These are phyloP conservation scores for Eucalyptus regnans DNA, from an alignment of 345 rosid species.

Conservation along the genomic window DNA sequence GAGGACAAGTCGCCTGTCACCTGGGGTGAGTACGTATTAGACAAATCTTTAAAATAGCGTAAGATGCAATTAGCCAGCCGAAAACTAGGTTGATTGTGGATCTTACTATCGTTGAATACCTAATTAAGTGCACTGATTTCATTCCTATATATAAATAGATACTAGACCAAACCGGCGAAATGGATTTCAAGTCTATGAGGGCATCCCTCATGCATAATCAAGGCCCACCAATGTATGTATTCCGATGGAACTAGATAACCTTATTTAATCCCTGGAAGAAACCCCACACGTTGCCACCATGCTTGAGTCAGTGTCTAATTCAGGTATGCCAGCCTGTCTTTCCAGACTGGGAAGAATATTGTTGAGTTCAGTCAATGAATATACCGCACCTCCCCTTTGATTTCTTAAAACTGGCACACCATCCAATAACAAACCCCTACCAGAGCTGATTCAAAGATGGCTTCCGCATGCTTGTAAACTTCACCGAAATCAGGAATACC, in stretches of 20 bases:
- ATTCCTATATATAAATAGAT: background rate
- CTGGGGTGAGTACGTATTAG: background rate
- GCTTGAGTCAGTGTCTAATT: background rate
- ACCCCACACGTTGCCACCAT: background rate
- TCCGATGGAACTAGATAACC: background rate
- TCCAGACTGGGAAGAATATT: background rate
- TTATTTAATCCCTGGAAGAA: background rate
- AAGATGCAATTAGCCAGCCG: background rate
- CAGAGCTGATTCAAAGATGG: background rate
- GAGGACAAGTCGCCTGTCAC: background rate
- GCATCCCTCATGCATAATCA: background rate
- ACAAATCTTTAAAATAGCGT: background rate
- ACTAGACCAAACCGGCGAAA: background rate
- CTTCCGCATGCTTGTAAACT: background rate
- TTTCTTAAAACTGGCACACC: background rate
- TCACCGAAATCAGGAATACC: background rate
- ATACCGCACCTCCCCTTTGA: background rate
- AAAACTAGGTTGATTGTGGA: background rate
- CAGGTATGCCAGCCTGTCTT: background rate
- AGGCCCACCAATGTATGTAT: background rate
- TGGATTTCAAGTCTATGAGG: background rate
- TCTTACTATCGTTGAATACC: background rate
- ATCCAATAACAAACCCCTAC: background rate
- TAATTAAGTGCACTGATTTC: background rate
- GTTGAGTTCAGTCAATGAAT: background rate